A percentile compares a stretch with the other conserved stretches of the same genome.
Evolutionary conservation across 2,329 filamentous ascomycete genomes (phyloP).

Genomic region (Metarhizium robertsii): DNA sequence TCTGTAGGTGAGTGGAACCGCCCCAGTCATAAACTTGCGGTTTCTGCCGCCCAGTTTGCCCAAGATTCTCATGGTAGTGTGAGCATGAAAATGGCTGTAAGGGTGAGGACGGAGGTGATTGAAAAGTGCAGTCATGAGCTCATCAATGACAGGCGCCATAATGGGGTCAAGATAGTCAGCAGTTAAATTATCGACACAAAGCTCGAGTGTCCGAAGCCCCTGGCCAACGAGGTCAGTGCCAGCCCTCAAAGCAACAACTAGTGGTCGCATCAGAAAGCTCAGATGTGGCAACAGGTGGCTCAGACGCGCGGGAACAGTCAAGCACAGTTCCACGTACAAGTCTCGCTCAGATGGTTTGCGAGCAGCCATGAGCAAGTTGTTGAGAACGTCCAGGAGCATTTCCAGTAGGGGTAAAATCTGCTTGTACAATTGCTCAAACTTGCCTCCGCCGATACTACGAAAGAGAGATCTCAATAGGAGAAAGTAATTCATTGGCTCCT

Average conservation of each 20-base stretch:
- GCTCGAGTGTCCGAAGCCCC: conserved; percentile 81
- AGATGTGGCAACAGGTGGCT: conserved; percentile 93
- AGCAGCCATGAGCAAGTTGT: conserved; percentile 84
- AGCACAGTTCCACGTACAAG: conserved; percentile 90
- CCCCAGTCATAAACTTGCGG: conserved; percentile 86
- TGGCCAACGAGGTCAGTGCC: conserved; percentile 92
- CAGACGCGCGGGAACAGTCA: conserved; percentile 88
- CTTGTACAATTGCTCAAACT: conserved; percentile 97
- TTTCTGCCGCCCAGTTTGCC: conserved; percentile 95
- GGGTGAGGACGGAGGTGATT: conserved; percentile 89
- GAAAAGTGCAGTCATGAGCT: conserved; percentile 95
- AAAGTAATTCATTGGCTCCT: conserved; percentile 99
- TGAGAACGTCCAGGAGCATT: conserved; percentile 95
- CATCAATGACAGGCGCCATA: conserved; percentile 97
- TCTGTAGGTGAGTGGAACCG: conserved; percentile 74
- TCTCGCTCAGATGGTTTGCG: conserved; percentile 86
- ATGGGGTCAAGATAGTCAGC: conserved; percentile 97
- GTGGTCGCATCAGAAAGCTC: conserved; percentile 90
- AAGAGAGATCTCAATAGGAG: conserved; percentile 86
- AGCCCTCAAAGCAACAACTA: conserved; percentile 89
- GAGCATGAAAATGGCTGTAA: conserved; percentile 94
- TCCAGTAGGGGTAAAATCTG: conserved; percentile 92
- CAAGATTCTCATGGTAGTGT: conserved; percentile 94
- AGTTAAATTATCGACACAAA: conserved; percentile 96
- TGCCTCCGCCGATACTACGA: conserved; percentile 89